Evolutionary conservation across 768 basidiomycete genomes (phyloP).

Genomic region (Amanita pseudoporphyria): DNA sequence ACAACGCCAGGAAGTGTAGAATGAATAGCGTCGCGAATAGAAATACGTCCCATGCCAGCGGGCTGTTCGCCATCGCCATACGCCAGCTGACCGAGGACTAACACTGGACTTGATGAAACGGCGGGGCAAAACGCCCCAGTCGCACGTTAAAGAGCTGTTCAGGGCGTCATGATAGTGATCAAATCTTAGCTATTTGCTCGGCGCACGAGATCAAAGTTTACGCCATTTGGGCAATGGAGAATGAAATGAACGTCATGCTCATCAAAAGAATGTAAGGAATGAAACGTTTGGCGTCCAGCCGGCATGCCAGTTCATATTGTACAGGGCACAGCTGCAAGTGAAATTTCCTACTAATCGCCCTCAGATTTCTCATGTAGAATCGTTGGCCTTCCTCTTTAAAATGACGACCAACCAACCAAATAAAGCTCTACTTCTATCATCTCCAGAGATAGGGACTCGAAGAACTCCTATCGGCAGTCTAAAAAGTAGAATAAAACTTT

Average conservation of each 20-base stretch:
- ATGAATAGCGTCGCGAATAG: constrained; percentile 1
- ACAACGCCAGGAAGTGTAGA: constrained; percentile 7
- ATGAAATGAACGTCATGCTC: constrained; percentile 3
- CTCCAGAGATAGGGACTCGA: too few relatives aligned
- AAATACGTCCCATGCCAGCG: neutral
- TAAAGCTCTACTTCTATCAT: too few relatives aligned
- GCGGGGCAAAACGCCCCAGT: neutral
- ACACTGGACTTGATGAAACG: constrained; percentile 4
- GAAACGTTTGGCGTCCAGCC: neutral
- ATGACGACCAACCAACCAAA: neutral
- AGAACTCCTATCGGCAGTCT: constrained; percentile 7
- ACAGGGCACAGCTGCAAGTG: constrained; percentile 1
- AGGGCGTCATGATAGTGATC: constrained; percentile 4
- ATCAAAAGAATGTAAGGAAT: neutral
- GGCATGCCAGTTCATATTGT: constrained; percentile 1
- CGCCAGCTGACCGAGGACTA: neutral
- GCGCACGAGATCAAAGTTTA: constrained; percentile 6
- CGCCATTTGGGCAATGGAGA: constrained; percentile 2
- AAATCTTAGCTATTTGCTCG: constrained; percentile 5
- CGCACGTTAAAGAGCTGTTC: constrained; percentile 9
- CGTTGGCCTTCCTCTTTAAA: neutral
- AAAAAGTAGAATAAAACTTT: constrained; percentile 5
- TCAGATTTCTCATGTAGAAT: neutral
- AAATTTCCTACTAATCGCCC: neutral
- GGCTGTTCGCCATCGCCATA: neutral